Conservation (phyloP, 345 rosid species). For the Mallotus nudiflorus region DNA sequence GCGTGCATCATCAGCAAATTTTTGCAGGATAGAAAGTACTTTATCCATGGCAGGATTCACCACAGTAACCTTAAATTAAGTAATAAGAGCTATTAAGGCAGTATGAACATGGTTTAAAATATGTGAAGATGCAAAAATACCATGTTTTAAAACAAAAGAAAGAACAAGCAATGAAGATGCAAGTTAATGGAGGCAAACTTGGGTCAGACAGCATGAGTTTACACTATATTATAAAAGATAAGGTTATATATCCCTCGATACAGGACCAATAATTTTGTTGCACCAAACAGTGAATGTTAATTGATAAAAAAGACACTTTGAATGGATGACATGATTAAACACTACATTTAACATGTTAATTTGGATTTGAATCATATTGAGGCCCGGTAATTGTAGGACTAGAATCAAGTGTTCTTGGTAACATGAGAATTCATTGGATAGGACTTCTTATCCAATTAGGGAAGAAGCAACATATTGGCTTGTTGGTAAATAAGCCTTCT, state of each 20-base stretch:
- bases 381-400: background rate
- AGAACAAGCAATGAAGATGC: background rate
- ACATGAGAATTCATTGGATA: too few species aligned
- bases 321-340: background rate
- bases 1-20: conserved; percentile 68
- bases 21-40: conserved; percentile 60
- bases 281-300: background rate
- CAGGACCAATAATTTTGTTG: background rate
- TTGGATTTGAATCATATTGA: background rate
- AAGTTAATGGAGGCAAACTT: background rate
- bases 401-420: background rate
- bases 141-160: background rate
- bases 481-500: background rate
- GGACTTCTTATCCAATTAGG: background rate
- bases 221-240: too few species aligned
- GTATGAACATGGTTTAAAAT: background rate
- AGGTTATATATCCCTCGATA: background rate
- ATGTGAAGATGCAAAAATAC: background rate
- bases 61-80: conserved; percentile 51
- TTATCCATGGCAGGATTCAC: conserved; percentile 95
- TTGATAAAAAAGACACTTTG: background rate
- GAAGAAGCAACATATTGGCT: background rate
- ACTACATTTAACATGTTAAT: background rate
- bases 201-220: background rate
- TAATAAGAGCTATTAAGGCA: background rate